A percentile compares a stretch with the other conserved stretches of the same genome.
Conservation (phyloP, 805 yeast species). For the Teunomyces gatunensis region DNA sequence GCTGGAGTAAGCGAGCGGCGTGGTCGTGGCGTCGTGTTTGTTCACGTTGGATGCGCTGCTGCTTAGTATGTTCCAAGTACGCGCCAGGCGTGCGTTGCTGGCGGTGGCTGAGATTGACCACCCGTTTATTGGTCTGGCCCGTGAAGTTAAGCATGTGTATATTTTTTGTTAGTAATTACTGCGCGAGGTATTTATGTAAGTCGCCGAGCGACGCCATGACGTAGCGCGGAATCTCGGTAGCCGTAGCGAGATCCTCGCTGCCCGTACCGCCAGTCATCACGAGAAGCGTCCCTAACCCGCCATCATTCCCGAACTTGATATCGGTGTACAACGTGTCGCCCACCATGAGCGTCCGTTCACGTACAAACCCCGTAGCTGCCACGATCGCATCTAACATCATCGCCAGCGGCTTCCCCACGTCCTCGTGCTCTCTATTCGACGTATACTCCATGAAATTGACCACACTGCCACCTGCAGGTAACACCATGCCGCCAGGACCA, state of each 20-base stretch:
- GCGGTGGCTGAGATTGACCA: constrained; percentile 57
- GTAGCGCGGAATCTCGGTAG: constrained; percentile 22
- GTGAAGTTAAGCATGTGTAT: constrained; percentile 52
- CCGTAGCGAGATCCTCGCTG: constrained; percentile 19
- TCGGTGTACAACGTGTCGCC: constrained; percentile 44
- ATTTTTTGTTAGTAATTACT: not conserved
- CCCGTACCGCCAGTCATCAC: constrained; percentile 39
- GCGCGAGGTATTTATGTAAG: constrained; percentile 2
- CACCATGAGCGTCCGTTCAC: constrained; percentile 32
- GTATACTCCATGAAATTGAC: constrained; percentile 39
- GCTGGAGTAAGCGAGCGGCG: constrained; percentile 53
- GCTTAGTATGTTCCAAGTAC: constrained; percentile 60
- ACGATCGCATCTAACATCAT: constrained; percentile 30
- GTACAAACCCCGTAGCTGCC: constrained; percentile 24
- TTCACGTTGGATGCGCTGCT: constrained; percentile 67
- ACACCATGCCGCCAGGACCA: constrained; percentile 33
- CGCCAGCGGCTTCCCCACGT: constrained; percentile 40
- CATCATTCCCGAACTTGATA: constrained; percentile 43
- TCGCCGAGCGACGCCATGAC: constrained; percentile 33
- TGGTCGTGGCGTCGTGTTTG: constrained; percentile 45
- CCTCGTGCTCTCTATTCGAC: constrained; percentile 28
- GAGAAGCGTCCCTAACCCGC: constrained; percentile 32
- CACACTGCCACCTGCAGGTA: constrained; percentile 43
- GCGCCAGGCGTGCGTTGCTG: constrained; percentile 40
- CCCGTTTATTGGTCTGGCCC: constrained; percentile 61